phyloP scores from a whole-genome alignment of 176 grass and related monocot species.

The Areca catechu region DNA sequence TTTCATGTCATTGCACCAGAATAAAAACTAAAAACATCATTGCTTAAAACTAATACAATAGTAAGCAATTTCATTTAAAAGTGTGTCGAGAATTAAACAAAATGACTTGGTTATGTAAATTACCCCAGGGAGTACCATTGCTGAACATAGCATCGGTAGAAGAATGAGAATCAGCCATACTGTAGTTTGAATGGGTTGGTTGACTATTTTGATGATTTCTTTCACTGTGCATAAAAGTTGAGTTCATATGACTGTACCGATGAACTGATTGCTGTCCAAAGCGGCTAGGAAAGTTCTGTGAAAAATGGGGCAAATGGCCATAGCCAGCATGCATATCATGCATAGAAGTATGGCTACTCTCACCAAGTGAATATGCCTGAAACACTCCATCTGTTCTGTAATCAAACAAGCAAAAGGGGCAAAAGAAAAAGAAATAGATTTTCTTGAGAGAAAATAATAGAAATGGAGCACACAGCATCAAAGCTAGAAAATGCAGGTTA shows the following conservation, averaged over 20 bases:
- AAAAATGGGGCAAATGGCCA: conserved; percentile 12
- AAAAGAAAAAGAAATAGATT: conserved; percentile 1
- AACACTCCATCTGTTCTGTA: conserved; percentile 31
- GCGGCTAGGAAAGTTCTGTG: conserved; percentile 28
- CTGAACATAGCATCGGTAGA: conserved; percentile 26
- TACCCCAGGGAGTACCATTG: conserved; percentile 68
- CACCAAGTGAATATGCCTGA: conserved; percentile 34
- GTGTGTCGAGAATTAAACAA: no score
- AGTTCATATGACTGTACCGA: conserved; percentile 37
- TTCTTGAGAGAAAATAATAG: background rate
- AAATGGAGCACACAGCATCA: no score
- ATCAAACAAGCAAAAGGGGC: conserved; percentile 18
- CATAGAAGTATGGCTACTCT: conserved; percentile 34
- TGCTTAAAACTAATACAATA: no score
- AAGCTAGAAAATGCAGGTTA: no score
- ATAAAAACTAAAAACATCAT: no score
- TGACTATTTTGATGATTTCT: conserved; percentile 42
- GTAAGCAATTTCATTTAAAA: no score
- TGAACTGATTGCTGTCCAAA: conserved; percentile 52
- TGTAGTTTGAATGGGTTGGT: conserved; percentile 43
- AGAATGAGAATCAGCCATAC: conserved; percentile 46
- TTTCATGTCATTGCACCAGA: no score
- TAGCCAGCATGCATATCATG: conserved; percentile 17
- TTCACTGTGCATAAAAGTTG: conserved; percentile 34
- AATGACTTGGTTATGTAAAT: conserved; percentile 6